Conservation (phyloP, 2,329 filamentous ascomycete genomes). For the Arthrocladium fulminans region DNA sequence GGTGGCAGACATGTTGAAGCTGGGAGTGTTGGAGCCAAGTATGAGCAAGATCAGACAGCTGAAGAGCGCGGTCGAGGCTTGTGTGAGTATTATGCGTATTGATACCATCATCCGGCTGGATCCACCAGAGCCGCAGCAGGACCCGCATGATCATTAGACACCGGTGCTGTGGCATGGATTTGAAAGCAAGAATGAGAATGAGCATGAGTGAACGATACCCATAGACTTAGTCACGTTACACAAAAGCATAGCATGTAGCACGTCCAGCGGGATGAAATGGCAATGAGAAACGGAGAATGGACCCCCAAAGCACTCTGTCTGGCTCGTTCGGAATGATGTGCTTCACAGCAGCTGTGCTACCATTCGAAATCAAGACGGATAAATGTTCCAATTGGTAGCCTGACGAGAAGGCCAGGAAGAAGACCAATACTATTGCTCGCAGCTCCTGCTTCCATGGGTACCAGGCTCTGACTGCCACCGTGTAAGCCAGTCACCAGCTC, state of each 20-base stretch:
- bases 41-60: conserved; percentile 98
- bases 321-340: too few species aligned
- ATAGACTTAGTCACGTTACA: neutral
- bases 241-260: conserved; percentile 3
- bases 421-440: too few species aligned
- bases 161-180: neutral
- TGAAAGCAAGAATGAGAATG: neutral
- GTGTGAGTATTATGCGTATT: conserved; percentile 98
- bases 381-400: too few species aligned
- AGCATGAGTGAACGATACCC: conserved; percentile 5
- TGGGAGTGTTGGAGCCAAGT: conserved; percentile 89
- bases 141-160: conserved; percentile 25
- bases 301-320: too few species aligned
- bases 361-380: too few species aligned
- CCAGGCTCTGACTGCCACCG: too few species aligned
- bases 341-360: too few species aligned
- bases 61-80: conserved; percentile 97
- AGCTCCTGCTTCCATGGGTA: too few species aligned
- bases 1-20: conserved; percentile 87
- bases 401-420: too few species aligned
- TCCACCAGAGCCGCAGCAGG: conserved; percentile 62
- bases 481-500: too few species aligned
- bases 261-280: too few species aligned
- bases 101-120: conserved; percentile 98
- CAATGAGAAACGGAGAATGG: too few species aligned